These are phyloP conservation scores for Fusarium equiseti DNA, from an alignment of 2,329 filamentous ascomycete species.

Conservation along the genomic window DNA sequence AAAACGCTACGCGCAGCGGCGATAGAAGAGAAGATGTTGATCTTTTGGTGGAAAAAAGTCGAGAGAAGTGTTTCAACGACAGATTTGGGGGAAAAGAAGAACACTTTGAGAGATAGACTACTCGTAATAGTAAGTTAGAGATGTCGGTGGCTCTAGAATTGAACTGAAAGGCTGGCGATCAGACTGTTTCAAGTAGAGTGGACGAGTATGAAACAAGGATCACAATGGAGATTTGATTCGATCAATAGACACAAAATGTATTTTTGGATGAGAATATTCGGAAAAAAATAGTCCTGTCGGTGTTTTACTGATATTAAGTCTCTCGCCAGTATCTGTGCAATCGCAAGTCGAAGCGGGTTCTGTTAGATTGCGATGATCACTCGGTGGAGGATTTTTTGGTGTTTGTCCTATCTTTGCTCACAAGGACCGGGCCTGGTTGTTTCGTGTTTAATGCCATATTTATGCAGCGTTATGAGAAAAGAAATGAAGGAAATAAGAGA, in stretches of 20 bases:
- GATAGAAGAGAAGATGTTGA: conserved; percentile 2
- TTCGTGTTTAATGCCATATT: conserved; percentile 25
- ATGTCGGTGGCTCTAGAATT: neutral
- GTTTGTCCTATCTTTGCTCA: conserved; percentile 30
- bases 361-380: conserved; percentile 27
- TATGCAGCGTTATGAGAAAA: conserved; percentile 9
- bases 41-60: neutral
- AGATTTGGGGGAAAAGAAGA: neutral
- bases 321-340: neutral
- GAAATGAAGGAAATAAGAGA: neutral
- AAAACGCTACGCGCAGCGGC: conserved; percentile 25
- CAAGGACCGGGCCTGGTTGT: conserved; percentile 10
- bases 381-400: conserved; percentile 21
- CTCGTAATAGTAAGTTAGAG: neutral
- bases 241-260: neutral
- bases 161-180: conserved; percentile 10
- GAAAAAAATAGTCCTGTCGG: neutral
- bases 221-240: conserved; percentile 2
- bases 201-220: conserved; percentile 29
- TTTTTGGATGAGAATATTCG: neutral
- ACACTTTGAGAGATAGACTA: neutral
- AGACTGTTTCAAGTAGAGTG: conserved; percentile 45
- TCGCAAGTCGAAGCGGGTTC: neutral
- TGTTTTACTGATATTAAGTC: neutral
- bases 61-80: neutral